Conservation (phyloP, 768 basidiomycete species). For the Cantharellus anzutake region DNA sequence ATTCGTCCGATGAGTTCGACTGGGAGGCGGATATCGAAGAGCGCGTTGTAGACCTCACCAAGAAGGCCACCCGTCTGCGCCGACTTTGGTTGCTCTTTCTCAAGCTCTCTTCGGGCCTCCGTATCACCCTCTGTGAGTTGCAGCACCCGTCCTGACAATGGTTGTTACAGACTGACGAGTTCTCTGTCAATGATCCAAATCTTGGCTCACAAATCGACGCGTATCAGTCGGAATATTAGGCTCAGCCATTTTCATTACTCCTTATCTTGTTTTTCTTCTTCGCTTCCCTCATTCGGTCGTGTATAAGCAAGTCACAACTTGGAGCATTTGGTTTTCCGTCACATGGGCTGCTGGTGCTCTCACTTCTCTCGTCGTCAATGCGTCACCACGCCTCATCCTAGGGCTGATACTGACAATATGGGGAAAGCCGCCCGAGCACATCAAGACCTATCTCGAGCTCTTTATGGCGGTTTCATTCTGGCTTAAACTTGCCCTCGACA, state of each 20-base stretch:
- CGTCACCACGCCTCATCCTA: slow-evolving; percentile 37
- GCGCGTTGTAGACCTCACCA: slow-evolving; percentile 13
- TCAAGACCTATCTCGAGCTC: slow-evolving; percentile 35
- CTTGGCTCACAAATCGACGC: background rate
- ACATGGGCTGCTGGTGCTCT: slow-evolving; percentile 26
- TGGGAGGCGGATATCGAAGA: slow-evolving; percentile 42
- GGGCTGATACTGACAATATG: slow-evolving; percentile 34
- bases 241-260: slow-evolving; percentile 29
- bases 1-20: slow-evolving; percentile 51
- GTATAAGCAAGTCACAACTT: background rate
- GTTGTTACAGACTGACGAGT: background rate
- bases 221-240: background rate
- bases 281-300: background rate
- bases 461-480: slow-evolving; percentile 48
- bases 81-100: slow-evolving; percentile 45
- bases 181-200: no score
- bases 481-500: slow-evolving; percentile 49
- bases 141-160: background rate
- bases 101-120: slow-evolving; percentile 32
- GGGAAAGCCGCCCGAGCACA: slow-evolving; percentile 25
- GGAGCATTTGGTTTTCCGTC: background rate
- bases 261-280: background rate
- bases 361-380: slow-evolving; percentile 47
- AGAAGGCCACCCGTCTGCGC: slow-evolving; percentile 41
- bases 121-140: background rate